Evolutionary conservation across 2,329 filamentous ascomycete genomes (phyloP).

Genomic region (Colletotrichum acutatum): DNA sequence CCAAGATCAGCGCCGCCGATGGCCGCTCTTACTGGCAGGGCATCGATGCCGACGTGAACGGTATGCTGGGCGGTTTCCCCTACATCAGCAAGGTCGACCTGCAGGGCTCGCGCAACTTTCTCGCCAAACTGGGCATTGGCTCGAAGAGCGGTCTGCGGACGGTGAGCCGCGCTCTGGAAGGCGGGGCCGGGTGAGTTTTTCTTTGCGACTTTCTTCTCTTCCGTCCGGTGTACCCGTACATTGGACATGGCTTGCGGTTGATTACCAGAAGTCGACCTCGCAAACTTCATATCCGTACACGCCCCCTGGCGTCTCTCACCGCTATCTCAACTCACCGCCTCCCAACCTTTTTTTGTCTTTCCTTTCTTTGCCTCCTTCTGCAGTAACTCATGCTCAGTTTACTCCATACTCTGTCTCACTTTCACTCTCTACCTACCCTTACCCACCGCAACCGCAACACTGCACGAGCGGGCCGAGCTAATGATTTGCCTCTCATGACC

Average conservation of each 20-base stretch:
- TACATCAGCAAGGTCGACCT: conserved; percentile 77
- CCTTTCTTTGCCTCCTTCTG: neutral
- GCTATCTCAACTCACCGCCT: conserved; percentile 25
- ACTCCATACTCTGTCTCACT: conserved; percentile 16
- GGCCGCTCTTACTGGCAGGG: conserved; percentile 60
- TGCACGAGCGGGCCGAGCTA: conserved; percentile 20
- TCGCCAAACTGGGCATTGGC: conserved; percentile 70
- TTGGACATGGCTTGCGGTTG: conserved; percentile 1
- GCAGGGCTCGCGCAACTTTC: conserved; percentile 73
- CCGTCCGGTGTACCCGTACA: conserved; percentile 16
- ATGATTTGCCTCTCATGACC: conserved; percentile 13
- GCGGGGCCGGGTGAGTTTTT: conserved; percentile 51
- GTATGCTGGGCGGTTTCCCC: conserved; percentile 82
- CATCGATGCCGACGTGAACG: conserved; percentile 62
- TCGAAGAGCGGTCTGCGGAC: conserved; percentile 46
- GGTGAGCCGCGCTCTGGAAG: conserved; percentile 47
- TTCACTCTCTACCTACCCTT: conserved; percentile 18
- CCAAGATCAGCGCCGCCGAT: conserved; percentile 47
- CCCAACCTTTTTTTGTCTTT: neutral
- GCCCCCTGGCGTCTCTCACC: conserved; percentile 15
- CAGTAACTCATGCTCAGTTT: conserved; percentile 14
- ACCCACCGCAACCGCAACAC: conserved; percentile 16
- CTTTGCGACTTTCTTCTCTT: neutral
- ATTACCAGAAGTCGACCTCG: conserved; percentile 10
- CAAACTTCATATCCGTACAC: conserved; percentile 7